Evolutionary conservation across 192 early-diverging fungal species (phyloP), one percentile per base, ranked within the genome.

Genomic region (Linnemannia hyalina): DNA sequence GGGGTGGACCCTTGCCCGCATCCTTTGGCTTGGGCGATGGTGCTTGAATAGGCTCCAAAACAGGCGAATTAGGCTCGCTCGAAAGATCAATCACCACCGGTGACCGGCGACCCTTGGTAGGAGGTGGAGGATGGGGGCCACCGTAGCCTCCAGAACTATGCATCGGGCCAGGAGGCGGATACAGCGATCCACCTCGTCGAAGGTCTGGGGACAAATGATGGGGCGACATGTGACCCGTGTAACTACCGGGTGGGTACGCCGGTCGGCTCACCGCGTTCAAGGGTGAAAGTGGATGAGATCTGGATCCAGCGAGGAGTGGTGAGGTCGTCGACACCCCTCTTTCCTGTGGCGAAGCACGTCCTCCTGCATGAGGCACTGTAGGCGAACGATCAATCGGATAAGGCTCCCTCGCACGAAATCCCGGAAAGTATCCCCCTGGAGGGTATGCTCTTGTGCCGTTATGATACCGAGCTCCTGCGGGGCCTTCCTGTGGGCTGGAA

Each of bases 71-170:
- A 26, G 36, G 38, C 22, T 71, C 70, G 13, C 70, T 71, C 22
- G 70, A 71, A 42, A 71, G 70, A 71, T 71, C 70, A 71, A 71
- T 71, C 70, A 71, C 41, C 22, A 71, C 38, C 6, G 70, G 70
- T 41, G 70, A 22, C 10, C 35, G 70, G 36, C 60, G 60, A 35
- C 60, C 29, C 11, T 29, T 65, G 60, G 13, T 29, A 32, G 60
- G 60, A 65, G 29, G 60, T 6, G 55, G 8, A 35, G 60, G 60
- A 29, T 57, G 55, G 9, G 60, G 29, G 26, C 60, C 29, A 15
- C 60, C 60, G 15, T 65, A 65, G 3, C 26, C 29, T 32, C 60
- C 60, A 65, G 16, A 5, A 52, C 15, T 16, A 52, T 6, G 49
- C 49, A 52, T 52, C 49, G 49, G 20, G 49, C 49, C 49, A 52